Evolutionary conservation across 2,329 filamentous ascomycete genomes (phyloP).

Genomic region (Colletotrichum higginsianum): DNA sequence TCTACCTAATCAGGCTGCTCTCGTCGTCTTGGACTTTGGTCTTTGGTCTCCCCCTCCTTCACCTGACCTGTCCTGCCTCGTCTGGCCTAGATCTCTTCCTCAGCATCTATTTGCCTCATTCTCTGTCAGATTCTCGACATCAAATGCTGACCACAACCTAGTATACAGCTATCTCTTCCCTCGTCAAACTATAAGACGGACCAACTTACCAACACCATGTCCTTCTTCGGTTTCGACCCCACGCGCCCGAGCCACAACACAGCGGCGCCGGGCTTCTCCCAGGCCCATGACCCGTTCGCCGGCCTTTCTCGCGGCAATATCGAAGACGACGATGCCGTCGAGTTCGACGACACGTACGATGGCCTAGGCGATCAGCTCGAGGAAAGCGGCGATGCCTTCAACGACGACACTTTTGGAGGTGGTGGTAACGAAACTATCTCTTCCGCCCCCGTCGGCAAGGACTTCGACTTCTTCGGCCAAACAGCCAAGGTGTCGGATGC

Average conservation of each 20-base stretch:
- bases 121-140: conserved; percentile 12
- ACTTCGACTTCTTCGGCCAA: conserved; percentile 97
- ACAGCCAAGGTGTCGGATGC: conserved; percentile 89
- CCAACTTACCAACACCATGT: conserved; percentile 69
- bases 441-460: conserved; percentile 79
- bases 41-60: not conserved
- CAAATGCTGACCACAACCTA: conserved; percentile 32
- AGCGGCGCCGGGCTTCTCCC: conserved; percentile 84
- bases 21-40: not conserved
- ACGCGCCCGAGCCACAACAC: conserved; percentile 77
- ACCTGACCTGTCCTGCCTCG: not conserved
- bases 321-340: conserved; percentile 70
- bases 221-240: conserved; percentile 92
- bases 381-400: conserved; percentile 93
- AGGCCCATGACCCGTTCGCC: conserved; percentile 88
- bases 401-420: conserved; percentile 91
- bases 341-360: conserved; percentile 98
- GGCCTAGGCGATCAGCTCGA: conserved; percentile 92
- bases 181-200: conserved; percentile 27
- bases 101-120: conserved; percentile 18
- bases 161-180: conserved; percentile 34
- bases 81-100: not conserved
- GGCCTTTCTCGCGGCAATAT: conserved; percentile 78
- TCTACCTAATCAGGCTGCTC: not conserved
- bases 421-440: conserved; percentile 55